phyloP scores from a whole-genome alignment of 73 alveolate species.

The Paramecium bursaria region DNA sequence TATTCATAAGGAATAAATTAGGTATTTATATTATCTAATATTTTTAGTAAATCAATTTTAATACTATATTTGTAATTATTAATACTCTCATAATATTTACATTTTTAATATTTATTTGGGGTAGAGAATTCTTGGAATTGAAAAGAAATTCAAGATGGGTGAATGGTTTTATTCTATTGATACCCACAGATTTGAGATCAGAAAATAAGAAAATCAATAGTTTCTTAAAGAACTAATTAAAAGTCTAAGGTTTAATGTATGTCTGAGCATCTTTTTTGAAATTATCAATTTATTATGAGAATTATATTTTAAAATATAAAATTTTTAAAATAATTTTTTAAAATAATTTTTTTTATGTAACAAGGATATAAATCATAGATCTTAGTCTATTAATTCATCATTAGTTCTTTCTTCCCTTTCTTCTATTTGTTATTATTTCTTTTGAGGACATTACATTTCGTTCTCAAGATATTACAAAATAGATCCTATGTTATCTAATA shows the following conservation, averaged over 20 bases:
- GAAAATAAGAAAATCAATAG: conserved; percentile 60
- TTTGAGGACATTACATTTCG: no score
- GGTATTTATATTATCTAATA: neutral
- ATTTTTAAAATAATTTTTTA: no score
- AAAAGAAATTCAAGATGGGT: conserved; percentile 72
- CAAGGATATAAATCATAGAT: neutral
- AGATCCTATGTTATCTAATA: no score
- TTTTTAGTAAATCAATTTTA: neutral
- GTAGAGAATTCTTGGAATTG: conserved; percentile 48
- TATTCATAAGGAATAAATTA: conserved; percentile 44
- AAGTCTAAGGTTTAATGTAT: conserved; percentile 61
- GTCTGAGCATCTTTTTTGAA: neutral
- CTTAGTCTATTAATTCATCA: neutral
- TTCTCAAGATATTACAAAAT: no score
- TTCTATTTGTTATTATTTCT: no score
- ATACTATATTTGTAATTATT: conserved; percentile 13
- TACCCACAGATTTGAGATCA: conserved; percentile 52
- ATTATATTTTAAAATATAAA: no score
- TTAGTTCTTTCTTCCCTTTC: neutral
- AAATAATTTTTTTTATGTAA: no score
- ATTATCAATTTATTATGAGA: no score
- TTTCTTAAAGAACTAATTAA: conserved; percentile 45
- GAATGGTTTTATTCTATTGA: conserved; percentile 65
- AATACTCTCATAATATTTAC: neutral
- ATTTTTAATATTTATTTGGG: conserved; percentile 61